These are phyloP conservation scores for Dendrothele bispora DNA, from an alignment of 768 basidiomycete genomes.

Conservation along the genomic window DNA sequence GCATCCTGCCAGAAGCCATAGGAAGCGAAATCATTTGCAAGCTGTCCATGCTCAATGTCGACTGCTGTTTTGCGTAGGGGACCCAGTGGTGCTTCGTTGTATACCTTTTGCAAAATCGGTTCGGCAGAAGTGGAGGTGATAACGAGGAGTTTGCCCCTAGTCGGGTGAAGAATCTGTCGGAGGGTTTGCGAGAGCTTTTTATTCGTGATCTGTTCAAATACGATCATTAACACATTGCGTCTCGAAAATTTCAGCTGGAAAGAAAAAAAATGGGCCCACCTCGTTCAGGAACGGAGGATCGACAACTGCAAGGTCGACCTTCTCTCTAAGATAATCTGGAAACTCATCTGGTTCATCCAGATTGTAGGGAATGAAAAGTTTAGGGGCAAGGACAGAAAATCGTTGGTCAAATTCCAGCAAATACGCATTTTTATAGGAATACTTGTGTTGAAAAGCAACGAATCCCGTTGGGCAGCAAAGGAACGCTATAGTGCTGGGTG, in stretches of 20 bases:
- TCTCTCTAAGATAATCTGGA: slow-evolving; percentile 29
- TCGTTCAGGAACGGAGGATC: slow-evolving; percentile 51
- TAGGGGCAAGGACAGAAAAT: slow-evolving; percentile 38
- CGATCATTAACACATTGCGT: no score
- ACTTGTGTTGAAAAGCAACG: slow-evolving; percentile 45
- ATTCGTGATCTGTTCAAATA: slow-evolving; percentile 39
- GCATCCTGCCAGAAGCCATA: slow-evolving; percentile 45
- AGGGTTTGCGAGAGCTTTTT: slow-evolving; percentile 35
- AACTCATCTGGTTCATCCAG: slow-evolving; percentile 41
- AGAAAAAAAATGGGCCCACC: slow-evolving; percentile 23
- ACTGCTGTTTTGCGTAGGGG: slow-evolving; percentile 35
- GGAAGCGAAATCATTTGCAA: slow-evolving; percentile 43
- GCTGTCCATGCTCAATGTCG: slow-evolving; percentile 33
- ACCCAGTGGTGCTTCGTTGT: slow-evolving; percentile 36
- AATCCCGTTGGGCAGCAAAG: slow-evolving; percentile 48
- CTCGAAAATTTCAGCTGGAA: no score
- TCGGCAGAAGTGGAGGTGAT: slow-evolving; percentile 42
- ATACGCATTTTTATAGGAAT: slow-evolving; percentile 29
- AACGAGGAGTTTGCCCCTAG: slow-evolving; percentile 35
- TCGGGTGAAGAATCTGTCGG: slow-evolving; percentile 38
- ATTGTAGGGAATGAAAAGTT: slow-evolving; percentile 42
- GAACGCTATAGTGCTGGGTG: slow-evolving; percentile 37
- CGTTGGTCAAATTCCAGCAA: slow-evolving; percentile 45
- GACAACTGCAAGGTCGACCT: slow-evolving; percentile 38
- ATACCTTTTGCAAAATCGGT: slow-evolving; percentile 30